Conservation (phyloP, 306 rosid species). For the Quercus rubra region DNA sequence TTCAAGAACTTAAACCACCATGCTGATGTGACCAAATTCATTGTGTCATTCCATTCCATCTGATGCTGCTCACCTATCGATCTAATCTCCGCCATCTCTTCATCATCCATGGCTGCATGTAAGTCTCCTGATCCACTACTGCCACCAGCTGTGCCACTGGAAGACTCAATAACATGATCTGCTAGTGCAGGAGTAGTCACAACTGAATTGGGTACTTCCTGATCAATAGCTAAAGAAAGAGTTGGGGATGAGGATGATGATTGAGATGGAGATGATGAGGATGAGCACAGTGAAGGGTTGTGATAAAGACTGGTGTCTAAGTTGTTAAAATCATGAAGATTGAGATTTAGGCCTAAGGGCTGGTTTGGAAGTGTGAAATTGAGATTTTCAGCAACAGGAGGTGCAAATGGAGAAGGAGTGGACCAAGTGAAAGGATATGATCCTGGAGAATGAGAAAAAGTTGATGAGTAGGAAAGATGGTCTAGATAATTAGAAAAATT, state of each 20-base stretch:
- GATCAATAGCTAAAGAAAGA: constrained; percentile 33
- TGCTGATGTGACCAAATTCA: constrained; percentile 78
- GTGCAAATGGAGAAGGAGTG: constrained; percentile 33
- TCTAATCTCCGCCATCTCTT: constrained; percentile 77
- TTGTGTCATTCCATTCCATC: constrained; percentile 79
- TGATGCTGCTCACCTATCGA: constrained; percentile 77
- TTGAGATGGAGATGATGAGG: constrained; percentile 36
- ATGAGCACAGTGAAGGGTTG: constrained; percentile 28
- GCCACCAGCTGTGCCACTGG: constrained; percentile 25
- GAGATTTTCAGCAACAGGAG: constrained; percentile 43
- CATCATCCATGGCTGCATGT: constrained; percentile 71
- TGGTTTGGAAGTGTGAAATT: constrained; percentile 65
- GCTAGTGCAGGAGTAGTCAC: constrained; percentile 33
- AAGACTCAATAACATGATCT: constrained; percentile 22
- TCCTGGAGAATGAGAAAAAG: constrained; percentile 24
- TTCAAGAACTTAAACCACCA: constrained; percentile 79
- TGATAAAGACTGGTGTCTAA: constrained; percentile 44
- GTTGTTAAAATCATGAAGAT: constrained; percentile 61
- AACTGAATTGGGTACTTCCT: constrained; percentile 33
- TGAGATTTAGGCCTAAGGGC: constrained; percentile 83
- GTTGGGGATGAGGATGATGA: constrained; percentile 46
- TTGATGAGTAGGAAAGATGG: constrained; percentile 27
- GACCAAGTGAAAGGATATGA: constrained; percentile 42
- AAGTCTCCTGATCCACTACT: constrained; percentile 25
- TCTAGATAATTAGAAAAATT: constrained; percentile 33